These are phyloP conservation scores for maize (Zea mays) DNA, from an alignment of 176 grass and related monocot genomes.

Conservation along the genomic window DNA sequence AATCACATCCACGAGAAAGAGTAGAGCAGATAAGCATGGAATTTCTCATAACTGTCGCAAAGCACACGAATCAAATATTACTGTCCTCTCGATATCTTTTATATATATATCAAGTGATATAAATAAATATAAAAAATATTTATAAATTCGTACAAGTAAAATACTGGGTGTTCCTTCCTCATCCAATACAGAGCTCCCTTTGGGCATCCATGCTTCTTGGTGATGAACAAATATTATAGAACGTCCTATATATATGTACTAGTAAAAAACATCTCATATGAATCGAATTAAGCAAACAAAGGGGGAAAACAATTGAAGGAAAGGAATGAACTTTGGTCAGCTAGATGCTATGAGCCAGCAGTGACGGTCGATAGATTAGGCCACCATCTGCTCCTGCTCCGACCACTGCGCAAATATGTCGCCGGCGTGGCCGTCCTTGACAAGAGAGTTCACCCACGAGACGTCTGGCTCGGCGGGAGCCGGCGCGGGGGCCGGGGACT, in stretches of 20 bases:
- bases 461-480: slow-evolving; percentile 50
- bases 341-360: slow-evolving; percentile 41
- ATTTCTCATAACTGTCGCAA: slow-evolving; percentile 17
- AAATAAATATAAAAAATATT: slow-evolving; percentile 36
- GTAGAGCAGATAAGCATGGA: slow-evolving; percentile 36
- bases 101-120: slow-evolving; percentile 28
- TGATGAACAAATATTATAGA: slow-evolving; percentile 47
- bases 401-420: slow-evolving; percentile 79
- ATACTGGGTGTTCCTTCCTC: slow-evolving; percentile 42
- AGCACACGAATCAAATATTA: slow-evolving; percentile 40
- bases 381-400: slow-evolving; percentile 82
- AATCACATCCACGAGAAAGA: slow-evolving; percentile 26
- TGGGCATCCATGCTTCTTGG: slow-evolving; percentile 59
- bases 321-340: slow-evolving; percentile 91
- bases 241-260: slow-evolving; percentile 51
- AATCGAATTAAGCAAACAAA: slow-evolving; percentile 75
- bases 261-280: slow-evolving; percentile 53
- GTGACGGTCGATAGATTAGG: slow-evolving; percentile 44
- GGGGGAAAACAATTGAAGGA: slow-evolving; percentile 78
- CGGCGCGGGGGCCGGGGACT: slow-evolving; percentile 27
- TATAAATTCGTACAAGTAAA: slow-evolving; percentile 31
- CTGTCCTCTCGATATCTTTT: neutral
- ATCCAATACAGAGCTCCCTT: slow-evolving; percentile 73
- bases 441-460: slow-evolving; percentile 71
- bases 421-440: slow-evolving; percentile 66